Percentiles rank a stretch among this genome's conserved stretches.
These are phyloP conservation scores for sorghum (Sorghum bicolor) DNA, from an alignment of 176 grass and related monocot genomes.

Conservation along the genomic window DNA sequence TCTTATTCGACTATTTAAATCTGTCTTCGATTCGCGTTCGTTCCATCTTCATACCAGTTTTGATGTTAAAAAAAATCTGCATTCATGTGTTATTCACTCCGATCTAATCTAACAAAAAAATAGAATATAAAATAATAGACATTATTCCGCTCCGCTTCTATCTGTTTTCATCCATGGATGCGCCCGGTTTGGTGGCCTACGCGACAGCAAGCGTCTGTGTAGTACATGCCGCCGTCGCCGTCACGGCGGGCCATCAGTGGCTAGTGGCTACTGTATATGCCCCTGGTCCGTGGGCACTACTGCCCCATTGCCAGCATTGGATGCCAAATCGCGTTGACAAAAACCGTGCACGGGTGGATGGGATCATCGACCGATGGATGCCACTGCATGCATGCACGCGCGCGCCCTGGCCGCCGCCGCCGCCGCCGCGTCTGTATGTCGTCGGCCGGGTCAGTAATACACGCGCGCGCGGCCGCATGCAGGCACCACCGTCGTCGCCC, in stretches of 20 bases:
- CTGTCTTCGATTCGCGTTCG: too few relatives aligned
- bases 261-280: background rate
- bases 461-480: background rate
- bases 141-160: too few relatives aligned
- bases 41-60: too few relatives aligned
- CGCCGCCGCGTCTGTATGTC: background rate
- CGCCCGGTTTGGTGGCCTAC: background rate
- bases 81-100: too few relatives aligned
- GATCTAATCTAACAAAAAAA: too few relatives aligned
- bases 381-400: background rate
- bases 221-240: background rate
- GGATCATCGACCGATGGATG: background rate
- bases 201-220: background rate
- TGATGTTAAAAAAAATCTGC: too few relatives aligned
- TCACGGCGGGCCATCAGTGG: background rate
- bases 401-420: background rate
- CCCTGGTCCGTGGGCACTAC: background rate
- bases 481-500: background rate
- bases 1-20: too few relatives aligned
- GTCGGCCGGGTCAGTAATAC: background rate
- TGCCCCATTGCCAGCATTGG: background rate
- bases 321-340: conserved; percentile 3
- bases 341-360: background rate
- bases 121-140: too few relatives aligned
- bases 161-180: too few relatives aligned